Evolutionary conservation across 352 stramenopile genomes (phyloP), one percentile per base, ranked within the genome.

Genomic region (Globisporangium yorkense): DNA sequence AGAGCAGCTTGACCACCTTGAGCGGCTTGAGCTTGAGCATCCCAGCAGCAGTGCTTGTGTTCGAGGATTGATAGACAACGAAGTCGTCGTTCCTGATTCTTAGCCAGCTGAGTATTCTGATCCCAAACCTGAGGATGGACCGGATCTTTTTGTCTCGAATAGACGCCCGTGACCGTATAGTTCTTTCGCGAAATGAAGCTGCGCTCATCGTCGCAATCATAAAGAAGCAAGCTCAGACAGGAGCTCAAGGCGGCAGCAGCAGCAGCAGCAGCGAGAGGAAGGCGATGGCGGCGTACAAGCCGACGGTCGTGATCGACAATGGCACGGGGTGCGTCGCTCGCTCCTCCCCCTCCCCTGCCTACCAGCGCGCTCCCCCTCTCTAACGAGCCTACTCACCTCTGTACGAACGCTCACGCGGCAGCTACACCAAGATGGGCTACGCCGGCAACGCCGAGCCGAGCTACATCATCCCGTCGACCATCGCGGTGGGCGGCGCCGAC

Each of bases 361-460:
- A 20, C 15, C 13, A 27, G 4, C 55, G 18, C 35, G 53, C 39
- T 49, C 41, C 50, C 15, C 21, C 9, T 52, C 53, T 18, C 7
- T 5, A 48, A 39, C 20, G 40, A 18, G 9, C 40, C 5, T 27
- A 20, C 41, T 47, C 33, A 37, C 33, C 33, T 37, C 33, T 37
- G 33, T 12, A 37, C 9, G 33, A 47, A 21, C 18, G 31, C 29
- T 10, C 27, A 21, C 29, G n/a, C 13, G 24, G 27, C 16, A 96
- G 91, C 37, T 98, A 98, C 74, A 98, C 94, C 45, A 98, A 98
- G 77, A 97, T 98, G 79, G 95, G 95, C 21, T 98, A 97, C 64
- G 87, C 95, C 10, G 92, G 93, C 46, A 98, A 98, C 65, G 84
- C 80, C 50, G 88, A 97, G 63, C 95, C 95, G 18, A 94, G 92